phyloP scores from a whole-genome alignment of 768 basidiomycete genomes.

The Amanita pallidorosea region DNA sequence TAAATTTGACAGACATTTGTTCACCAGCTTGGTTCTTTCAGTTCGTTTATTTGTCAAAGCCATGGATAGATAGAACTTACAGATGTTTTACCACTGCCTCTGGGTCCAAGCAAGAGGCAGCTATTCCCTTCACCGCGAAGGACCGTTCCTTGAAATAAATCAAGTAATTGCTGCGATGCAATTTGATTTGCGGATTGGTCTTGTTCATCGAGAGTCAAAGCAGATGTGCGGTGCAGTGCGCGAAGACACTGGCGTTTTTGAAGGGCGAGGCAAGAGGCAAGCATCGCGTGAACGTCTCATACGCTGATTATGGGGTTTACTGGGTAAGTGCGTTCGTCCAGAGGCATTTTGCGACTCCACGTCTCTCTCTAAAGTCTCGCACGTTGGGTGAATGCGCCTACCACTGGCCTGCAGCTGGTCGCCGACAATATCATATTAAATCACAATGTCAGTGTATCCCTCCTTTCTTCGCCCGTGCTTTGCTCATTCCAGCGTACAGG shows the following conservation, averaged over 20 bases:
- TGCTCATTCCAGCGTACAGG: conserved; percentile 28
- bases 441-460: conserved; percentile 38
- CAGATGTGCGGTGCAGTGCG: neutral
- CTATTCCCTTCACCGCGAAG: conserved; percentile 87
- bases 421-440: conserved; percentile 59
- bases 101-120: conserved; percentile 76
- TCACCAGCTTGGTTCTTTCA: conserved; percentile 34
- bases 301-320: conserved; percentile 45
- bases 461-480: conserved; percentile 6
- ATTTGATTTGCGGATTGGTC: conserved; percentile 34
- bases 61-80: conserved; percentile 26
- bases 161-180: conserved; percentile 46
- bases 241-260: conserved; percentile 10
- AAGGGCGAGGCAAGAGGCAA: neutral
- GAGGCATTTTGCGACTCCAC: conserved; percentile 3
- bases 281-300: conserved; percentile 13
- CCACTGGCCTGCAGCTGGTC: conserved; percentile 57
- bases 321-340: conserved; percentile 26
- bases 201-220: conserved; percentile 10
- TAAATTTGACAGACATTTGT: conserved; percentile 32
- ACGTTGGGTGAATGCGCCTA: conserved; percentile 77
- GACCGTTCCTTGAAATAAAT: conserved; percentile 65
- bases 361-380: conserved; percentile 39
- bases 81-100: conserved; percentile 78
- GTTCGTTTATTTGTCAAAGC: neutral